A percentile compares a stretch with the other conserved stretches of the same genome.
These are phyloP conservation scores for Neonothopanus nambi DNA, from an alignment of 1,284 basidiomycete species.

Conservation along the genomic window DNA sequence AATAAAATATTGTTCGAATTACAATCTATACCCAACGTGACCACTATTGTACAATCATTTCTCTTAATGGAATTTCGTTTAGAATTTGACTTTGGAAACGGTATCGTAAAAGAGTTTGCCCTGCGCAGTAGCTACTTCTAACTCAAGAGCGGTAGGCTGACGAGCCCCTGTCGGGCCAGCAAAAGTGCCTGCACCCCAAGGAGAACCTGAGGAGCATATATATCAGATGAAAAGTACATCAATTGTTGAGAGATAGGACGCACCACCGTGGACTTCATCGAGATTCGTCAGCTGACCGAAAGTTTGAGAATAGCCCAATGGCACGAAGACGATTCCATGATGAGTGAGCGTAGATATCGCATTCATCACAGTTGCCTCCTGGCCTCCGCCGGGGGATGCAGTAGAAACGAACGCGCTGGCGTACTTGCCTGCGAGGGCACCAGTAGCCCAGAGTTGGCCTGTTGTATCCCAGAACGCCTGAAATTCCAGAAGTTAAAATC, in stretches of 20 bases:
- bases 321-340: slow-evolving; percentile 80
- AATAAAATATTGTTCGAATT: no score
- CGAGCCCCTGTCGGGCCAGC: slow-evolving; percentile 65
- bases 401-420: slow-evolving; percentile 74
- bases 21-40: no score
- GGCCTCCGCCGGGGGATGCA: slow-evolving; percentile 67
- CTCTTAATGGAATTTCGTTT: not conserved
- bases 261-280: slow-evolving; percentile 70
- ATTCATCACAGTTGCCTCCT: slow-evolving; percentile 69
- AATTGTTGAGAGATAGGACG: slow-evolving; percentile 22
- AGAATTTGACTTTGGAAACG: slow-evolving; percentile 3
- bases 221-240: not conserved
- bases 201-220: slow-evolving; percentile 43
- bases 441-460: slow-evolving; percentile 56
- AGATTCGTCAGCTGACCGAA: slow-evolving; percentile 62
- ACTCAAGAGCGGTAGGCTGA: slow-evolving; percentile 61
- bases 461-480: not conserved
- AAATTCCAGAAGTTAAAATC: not conserved
- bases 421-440: slow-evolving; percentile 80
- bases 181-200: slow-evolving; percentile 76
- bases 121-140: slow-evolving; percentile 24
- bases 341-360: slow-evolving; percentile 76
- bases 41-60: no score
- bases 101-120: slow-evolving; percentile 5
- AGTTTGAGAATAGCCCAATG: slow-evolving; percentile 70